A percentile compares a stretch with the other conserved stretches of the same genome.
These are phyloP conservation scores for Clonostachys rosea DNA, from an alignment of 2,329 filamentous ascomycete species.

Conservation along the genomic window DNA sequence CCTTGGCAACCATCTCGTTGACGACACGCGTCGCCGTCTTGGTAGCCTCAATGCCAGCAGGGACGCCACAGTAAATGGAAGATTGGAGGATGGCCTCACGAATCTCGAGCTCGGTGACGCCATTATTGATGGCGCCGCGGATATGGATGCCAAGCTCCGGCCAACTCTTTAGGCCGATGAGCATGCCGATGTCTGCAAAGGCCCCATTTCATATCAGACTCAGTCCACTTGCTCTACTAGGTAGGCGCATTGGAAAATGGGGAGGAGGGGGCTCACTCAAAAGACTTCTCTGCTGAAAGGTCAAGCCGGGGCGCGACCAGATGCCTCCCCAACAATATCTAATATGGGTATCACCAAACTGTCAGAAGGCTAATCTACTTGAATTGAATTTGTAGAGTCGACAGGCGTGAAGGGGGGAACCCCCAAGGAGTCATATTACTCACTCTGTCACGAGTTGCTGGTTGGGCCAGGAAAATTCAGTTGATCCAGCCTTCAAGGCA, in stretches of 20 bases:
- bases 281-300: slow-evolving; percentile 51
- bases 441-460: slow-evolving; percentile 58
- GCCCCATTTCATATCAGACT: background rate
- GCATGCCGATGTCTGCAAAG: slow-evolving; percentile 49
- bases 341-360: background rate
- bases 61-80: slow-evolving; percentile 32
- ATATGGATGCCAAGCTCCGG: slow-evolving; percentile 57
- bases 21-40: slow-evolving; percentile 14
- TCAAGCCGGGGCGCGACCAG: slow-evolving; percentile 58
- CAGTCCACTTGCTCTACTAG: no score
- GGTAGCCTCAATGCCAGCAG: slow-evolving; percentile 29
- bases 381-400: no score
- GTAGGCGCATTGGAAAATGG: no score
- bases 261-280: slow-evolving; percentile 30
- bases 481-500: slow-evolving; percentile 41
- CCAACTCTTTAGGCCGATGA: slow-evolving; percentile 53
- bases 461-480: slow-evolving; percentile 51
- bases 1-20: slow-evolving; percentile 15
- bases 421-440: background rate
- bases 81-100: slow-evolving; percentile 47
- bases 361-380: background rate
- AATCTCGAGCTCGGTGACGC: slow-evolving; percentile 49
- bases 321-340: slow-evolving; percentile 51
- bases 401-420: no score
- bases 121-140: slow-evolving; percentile 57